phyloP scores from a whole-genome alignment of 306 rosid species.

The Fragaria vesca region DNA sequence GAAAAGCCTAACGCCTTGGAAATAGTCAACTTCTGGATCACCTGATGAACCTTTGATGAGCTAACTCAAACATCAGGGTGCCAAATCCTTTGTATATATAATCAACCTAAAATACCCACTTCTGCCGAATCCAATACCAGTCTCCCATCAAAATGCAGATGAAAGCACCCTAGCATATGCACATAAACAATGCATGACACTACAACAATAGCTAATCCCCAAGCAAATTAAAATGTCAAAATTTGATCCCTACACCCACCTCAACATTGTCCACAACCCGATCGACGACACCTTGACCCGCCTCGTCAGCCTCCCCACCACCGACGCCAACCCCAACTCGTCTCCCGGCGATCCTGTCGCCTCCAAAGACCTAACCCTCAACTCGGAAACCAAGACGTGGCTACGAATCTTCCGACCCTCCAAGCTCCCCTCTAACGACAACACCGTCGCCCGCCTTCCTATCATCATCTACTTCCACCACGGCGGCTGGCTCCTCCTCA shows the following conservation, averaged over 20 bases:
- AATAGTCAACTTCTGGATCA: not conserved
- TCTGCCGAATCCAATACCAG: not conserved
- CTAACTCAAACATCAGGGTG: not conserved
- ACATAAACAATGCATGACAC: not conserved
- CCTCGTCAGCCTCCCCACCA: not conserved
- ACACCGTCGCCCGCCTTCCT: conserved; percentile 47
- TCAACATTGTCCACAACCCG: conserved; percentile 32
- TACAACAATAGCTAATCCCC: not conserved
- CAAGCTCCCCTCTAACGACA: conserved; percentile 59
- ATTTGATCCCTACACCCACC: conserved; percentile 49
- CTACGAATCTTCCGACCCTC: conserved; percentile 51
- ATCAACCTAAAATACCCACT: not conserved
- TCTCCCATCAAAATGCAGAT: not conserved
- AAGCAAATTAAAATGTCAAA: conserved; percentile 30
- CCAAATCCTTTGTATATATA: not conserved
- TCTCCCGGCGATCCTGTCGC: conserved; percentile 20
- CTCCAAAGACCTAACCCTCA: conserved; percentile 46
- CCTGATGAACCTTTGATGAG: not conserved
- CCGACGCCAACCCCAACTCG: conserved; percentile 29
- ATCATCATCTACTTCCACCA: conserved; percentile 50
- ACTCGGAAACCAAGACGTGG: conserved; percentile 32
- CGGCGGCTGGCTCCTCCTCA: conserved; percentile 45
- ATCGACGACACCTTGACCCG: conserved; percentile 53
- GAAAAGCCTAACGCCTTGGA: not conserved
- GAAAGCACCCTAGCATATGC: conserved; percentile 6